Base-by-base conservation (phyloP, 1,284 basidiomycete species). In the Kwoniella shivajii region DNA sequence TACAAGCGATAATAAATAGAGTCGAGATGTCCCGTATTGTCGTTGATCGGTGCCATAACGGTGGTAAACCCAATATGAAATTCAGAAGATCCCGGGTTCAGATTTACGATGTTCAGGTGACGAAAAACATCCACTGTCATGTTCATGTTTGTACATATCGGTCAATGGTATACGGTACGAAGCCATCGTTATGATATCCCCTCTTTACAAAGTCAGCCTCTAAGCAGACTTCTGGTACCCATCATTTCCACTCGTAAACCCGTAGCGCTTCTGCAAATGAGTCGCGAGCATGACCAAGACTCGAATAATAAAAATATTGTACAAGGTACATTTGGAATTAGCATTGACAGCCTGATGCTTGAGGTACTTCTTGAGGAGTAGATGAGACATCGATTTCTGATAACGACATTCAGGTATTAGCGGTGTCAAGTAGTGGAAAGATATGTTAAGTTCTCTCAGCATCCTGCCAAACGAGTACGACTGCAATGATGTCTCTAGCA, bases 371-470 rank as follows among this genome's bases (percentile, higher is more conserved):
- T 39, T 73, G 64, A 22, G 64, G 66, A 13, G 69, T 55, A 0
- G 73, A 59, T 0, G 76, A 73, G 10, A 79, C 78, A 55, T 79
- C 78, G 59, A 79, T 79, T 58, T 79, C 78, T 79, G 59, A 13
- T 16, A 16, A 6, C 11, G n/a, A 30, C 4, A 24, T 13, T 10
- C 13, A 43, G 24, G 22, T 46, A 9, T 36, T 9, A 36, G n/a
- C 10, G 9, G n/a, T 36, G n/a, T 36, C n/a, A 9, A 10, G 33
- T n/a, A 36, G 9, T 36, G 33, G 33, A 10, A 20, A 41, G 7
- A 7, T 20, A n/a, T 7, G 18, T 41, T 20, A 9, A 20, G 7
- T 7, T 41, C 38, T n/a, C n/a, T n/a, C n/a, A n/a, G n/a, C n/a
- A n/a, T n/a, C n/a, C n/a, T n/a, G n/a, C n/a, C n/a, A n/a, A n/a